Evolutionary conservation across 768 basidiomycete genomes (phyloP).

Genomic region (Podaxis sp.): DNA sequence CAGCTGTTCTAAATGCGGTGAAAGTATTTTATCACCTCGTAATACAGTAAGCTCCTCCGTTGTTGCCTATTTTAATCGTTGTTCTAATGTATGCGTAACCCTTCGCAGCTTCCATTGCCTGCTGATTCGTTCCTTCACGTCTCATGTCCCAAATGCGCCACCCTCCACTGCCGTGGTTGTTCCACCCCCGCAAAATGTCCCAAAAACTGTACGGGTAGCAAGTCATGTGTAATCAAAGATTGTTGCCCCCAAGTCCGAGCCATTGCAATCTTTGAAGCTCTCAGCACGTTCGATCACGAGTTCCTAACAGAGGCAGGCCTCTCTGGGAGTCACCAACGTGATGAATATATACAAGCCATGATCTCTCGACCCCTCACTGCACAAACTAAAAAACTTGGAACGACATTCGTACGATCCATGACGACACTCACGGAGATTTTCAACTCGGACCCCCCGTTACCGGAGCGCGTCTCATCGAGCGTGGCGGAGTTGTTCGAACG

Average conservation of each 20-base stretch:
- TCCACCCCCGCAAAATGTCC: conserved; percentile 24
- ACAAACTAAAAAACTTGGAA: background rate
- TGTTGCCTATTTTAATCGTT: background rate
- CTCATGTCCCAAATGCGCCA: conserved; percentile 27
- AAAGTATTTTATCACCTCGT: conserved; percentile 21
- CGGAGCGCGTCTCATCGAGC: background rate
- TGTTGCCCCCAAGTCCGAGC: conserved; percentile 32
- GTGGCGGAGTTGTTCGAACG: conserved; percentile 5
- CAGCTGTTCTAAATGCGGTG: conserved; percentile 28
- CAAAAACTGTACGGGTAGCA: conserved; percentile 26
- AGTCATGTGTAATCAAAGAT: conserved; percentile 27
- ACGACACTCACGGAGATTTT: conserved; percentile 5
- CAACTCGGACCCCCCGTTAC: background rate
- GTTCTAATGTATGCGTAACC: background rate
- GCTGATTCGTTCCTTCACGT: conserved; percentile 27
- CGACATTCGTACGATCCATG: conserved; percentile 1
- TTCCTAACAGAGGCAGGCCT: conserved; percentile 26
- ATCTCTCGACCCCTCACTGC: conserved; percentile 4
- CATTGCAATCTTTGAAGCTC: conserved; percentile 33
- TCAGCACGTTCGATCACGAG: conserved; percentile 31
- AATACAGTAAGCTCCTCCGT: conserved; percentile 21
- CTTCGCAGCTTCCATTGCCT: conserved; percentile 15
- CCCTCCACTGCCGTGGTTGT: conserved; percentile 35
- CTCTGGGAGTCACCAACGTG: conserved; percentile 2
- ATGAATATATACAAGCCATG: conserved; percentile 16